Base-by-base conservation (phyloP, 2,329 filamentous ascomycete species). In the Stachybotrys echinatus region DNA sequence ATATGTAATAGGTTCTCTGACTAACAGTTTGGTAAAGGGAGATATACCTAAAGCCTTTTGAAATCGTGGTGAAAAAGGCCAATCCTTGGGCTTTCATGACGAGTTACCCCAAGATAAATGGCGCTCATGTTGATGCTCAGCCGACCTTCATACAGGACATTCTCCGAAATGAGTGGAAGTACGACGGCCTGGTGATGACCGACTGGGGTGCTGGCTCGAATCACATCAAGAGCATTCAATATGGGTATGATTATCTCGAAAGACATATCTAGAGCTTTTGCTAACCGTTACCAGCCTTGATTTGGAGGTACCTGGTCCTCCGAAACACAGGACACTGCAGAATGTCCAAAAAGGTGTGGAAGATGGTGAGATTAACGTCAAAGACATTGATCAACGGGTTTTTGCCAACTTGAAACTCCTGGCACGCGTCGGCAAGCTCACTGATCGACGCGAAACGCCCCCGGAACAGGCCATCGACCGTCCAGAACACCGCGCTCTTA, bases 151-250 rank as follows among this genome's bases (percentile, higher is more conserved):
- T 58, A 6, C 19, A 42, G 6, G 23, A 62, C 18, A 64, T 72
- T 7, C 55, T 72, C 23, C 60, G 70, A 49, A 60, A 62, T 4
- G 67, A 72, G 47, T 73, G 69, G 70, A 63, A 64, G 65, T 72
- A 62, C 67, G 64, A 57, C 5, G 53, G 55, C 8, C 46, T 57
- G 2, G 45, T 54, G 6, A 53, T 57, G 49, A 55, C 54, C 52
- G 53, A 54, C 19, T 54, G 53, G 62, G 69, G 55, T 43, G 56
- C 55, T 21, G 6, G 17, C 17, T 7, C 6, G 7, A n/a, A 40
- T 20, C 6, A 7, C 7, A 17, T 40, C 7, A 22, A 22, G n/a
- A 43, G 42, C 19, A 20, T 43, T 19, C 8, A 42, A 7, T 18
- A 42, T 19, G 39, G 45, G 44, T 14, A 31, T 31, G 0, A 47